These are phyloP conservation scores for Nannochloris sp. DNA, from an alignment of 139 green algal species.

Conservation along the genomic window DNA sequence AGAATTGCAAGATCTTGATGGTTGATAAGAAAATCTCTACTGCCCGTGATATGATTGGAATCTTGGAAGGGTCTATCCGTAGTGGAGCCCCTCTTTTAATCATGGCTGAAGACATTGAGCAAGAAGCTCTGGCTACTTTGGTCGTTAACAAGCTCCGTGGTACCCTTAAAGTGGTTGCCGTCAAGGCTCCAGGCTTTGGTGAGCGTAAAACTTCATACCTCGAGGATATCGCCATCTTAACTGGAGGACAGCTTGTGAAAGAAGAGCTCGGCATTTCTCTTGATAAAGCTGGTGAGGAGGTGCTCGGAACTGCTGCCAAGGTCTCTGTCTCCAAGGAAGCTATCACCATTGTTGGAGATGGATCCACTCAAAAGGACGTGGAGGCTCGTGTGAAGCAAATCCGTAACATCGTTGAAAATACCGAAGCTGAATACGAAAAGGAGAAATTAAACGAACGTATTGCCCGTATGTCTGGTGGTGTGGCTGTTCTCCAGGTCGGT, in stretches of 20 bases:
- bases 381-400: conserved; percentile 93
- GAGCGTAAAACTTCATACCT: conserved; percentile 98
- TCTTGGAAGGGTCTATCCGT: conserved; percentile 89
- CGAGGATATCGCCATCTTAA: conserved; percentile 99
- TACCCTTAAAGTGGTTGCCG: conserved; percentile 80
- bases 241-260: conserved; percentile 81
- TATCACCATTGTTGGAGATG: conserved; percentile 95
- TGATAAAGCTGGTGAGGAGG: conserved; percentile 73
- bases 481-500: conserved; percentile 98
- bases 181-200: conserved; percentile 98
- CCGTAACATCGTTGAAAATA: conserved; percentile 70
- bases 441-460: conserved; percentile 99
- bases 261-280: conserved; percentile 95
- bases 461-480: conserved; percentile 88
- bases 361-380: conserved; percentile 62
- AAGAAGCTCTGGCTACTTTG: conserved; percentile 97
- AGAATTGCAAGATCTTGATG: conserved; percentile 88
- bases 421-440: conserved; percentile 78
- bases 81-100: conserved; percentile 92
- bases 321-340: conserved; percentile 84
- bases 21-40: conserved; percentile 99
- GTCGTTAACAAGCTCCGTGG: conserved; percentile 99
- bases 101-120: conserved; percentile 99
- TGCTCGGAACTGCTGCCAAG: conserved; percentile 84
- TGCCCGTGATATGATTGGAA: conserved; percentile 90